A percentile compares a stretch with the other conserved stretches of the same genome.
Conservation (phyloP, 805 yeast species). For the Schizosaccharomyces cryophilus region DNA sequence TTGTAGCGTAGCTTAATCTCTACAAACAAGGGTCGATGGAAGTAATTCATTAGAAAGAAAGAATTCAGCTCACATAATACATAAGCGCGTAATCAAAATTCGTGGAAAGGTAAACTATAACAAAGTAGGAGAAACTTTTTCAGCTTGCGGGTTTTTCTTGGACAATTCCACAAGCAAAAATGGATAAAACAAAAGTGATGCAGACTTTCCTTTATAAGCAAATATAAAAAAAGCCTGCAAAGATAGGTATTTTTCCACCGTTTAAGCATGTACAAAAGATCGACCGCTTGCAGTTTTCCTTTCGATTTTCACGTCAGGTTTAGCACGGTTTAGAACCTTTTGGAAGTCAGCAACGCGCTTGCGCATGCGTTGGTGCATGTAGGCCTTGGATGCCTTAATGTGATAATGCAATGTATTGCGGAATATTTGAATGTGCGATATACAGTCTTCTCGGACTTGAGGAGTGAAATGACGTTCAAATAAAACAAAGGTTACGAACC, state of each 20-base stretch:
- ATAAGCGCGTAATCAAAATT: background rate
- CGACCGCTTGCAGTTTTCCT: conserved; percentile 55
- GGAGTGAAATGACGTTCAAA: conserved; percentile 55
- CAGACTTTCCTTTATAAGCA: too few species aligned
- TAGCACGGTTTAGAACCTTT: conserved; percentile 88
- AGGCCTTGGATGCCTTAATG: conserved; percentile 93
- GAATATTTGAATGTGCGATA: conserved; percentile 74
- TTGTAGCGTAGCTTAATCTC: too few species aligned
- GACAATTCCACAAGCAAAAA: too few species aligned
- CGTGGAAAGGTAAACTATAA: background rate
- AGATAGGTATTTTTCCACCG: background rate
- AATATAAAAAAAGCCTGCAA: too few species aligned
- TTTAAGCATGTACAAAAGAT: conserved; percentile 21
- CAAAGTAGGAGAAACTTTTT: background rate
- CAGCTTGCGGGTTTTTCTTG: too few species aligned
- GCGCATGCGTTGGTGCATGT: conserved; percentile 96
- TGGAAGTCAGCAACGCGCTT: conserved; percentile 79
- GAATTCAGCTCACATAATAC: background rate
- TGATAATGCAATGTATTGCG: conserved; percentile 96
- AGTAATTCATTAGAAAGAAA: background rate
- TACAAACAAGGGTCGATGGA: too few species aligned
- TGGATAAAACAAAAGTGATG: too few species aligned
- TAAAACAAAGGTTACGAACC: conserved; percentile 43
- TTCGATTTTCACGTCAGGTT: conserved; percentile 70
- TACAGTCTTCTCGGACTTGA: conserved; percentile 44